Base-by-base conservation (phyloP, 768 basidiomycete genomes). In the Kwoniella sp. region DNA sequence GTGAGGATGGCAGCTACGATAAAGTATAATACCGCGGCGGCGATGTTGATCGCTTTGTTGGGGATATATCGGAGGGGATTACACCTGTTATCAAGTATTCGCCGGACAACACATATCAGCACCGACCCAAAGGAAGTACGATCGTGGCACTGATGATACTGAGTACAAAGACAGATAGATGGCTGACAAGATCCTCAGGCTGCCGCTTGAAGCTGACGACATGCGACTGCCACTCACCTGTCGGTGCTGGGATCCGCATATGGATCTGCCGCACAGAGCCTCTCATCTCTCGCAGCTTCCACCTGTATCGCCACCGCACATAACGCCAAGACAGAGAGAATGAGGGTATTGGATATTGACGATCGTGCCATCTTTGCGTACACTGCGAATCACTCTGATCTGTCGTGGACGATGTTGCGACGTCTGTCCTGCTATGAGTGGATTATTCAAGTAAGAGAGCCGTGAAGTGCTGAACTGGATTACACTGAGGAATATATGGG, bases 61-160 rank as follows among this genome's bases (percentile, higher is more conserved):
- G 79, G 79, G 22, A 81, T 69, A 55, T 81, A 81, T 55, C 78
- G 73, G 17, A 81, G 63, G n/a, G 79, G 79, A 59, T 81, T 81
- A 55, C 79, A 81, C 41, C 74, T 79, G 48, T 37, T 13, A 13
- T 37, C 8, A 48, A 48, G 47, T 8, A 11, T 30, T 37, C n/a
- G 28, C 31, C 4, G 22, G 20, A 26, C 4, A 11, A 5, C 25
- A 3, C 4, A 11, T 17, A 48, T 52, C 51, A 63, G 45, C 50
- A 1, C 34, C 28, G 23, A 29, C 1, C 11, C n/a, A 31, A 11
- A 17, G 0, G 20, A 30, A 2, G n/a, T 38, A 1, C 0, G 20
- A 30, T 2, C 0, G 45, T 13, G n/a, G n/a, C n/a, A n/a, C n/a
- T n/a, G n/a, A n/a, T n/a, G n/a, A n/a, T n/a, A n/a, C n/a, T n/a